Percentiles rank a stretch among this genome's conserved stretches.
phyloP scores from a whole-genome alignment of 306 rosid genomes.

The Fragaria vesca region DNA sequence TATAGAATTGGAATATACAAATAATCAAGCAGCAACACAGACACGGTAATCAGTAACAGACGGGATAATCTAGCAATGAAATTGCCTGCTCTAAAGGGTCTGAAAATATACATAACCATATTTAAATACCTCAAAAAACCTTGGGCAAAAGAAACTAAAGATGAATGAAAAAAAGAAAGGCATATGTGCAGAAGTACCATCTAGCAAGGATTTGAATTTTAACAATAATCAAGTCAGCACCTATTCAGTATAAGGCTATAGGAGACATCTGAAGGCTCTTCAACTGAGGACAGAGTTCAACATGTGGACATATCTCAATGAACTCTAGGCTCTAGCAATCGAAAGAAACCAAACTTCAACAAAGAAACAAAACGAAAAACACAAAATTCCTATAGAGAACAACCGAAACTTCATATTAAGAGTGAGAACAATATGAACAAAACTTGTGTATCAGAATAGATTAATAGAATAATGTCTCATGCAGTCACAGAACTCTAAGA shows the following conservation, averaged over 20 bases:
- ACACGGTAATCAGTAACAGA: neutral
- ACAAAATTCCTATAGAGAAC: too few species aligned
- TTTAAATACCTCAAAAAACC: neutral
- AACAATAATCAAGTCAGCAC: neutral
- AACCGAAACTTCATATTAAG: neutral
- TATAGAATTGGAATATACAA: neutral
- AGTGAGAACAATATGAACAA: neutral
- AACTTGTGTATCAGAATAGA: neutral
- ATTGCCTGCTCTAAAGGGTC: neutral
- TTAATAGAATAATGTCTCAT: neutral
- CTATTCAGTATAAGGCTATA: neutral
- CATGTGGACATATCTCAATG: neutral
- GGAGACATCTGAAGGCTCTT: neutral
- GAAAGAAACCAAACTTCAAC: too few species aligned
- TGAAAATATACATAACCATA: neutral
- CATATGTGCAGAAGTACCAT: neutral
- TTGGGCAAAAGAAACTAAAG: neutral
- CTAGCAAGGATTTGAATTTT: neutral
- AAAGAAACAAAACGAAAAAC: neutral
- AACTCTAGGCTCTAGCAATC: neutral
- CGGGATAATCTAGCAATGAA: neutral
- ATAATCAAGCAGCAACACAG: constrained; percentile 1
- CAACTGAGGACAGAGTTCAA: neutral
- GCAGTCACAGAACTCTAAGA: neutral
- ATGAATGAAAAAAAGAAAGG: neutral